phyloP scores from a whole-genome alignment of 306 rosid species.

The Sechiopsis laciniata region DNA sequence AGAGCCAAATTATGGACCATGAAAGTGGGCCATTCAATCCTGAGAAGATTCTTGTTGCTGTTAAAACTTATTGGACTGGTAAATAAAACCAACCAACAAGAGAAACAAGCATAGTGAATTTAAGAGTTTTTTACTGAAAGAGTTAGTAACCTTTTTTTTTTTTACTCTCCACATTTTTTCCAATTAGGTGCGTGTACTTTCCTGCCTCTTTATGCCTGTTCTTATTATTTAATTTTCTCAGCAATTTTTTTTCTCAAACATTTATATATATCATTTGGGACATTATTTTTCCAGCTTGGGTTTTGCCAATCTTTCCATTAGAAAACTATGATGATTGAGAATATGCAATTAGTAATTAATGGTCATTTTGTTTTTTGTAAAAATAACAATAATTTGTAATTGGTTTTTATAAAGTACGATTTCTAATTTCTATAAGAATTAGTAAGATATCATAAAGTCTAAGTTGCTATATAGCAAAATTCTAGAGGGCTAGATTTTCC shows the following conservation, averaged over 20 bases:
- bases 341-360: no score
- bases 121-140: conserved; percentile 18
- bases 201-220: not conserved
- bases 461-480: no score
- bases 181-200: not conserved
- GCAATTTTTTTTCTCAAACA: not conserved
- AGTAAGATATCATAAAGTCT: no score
- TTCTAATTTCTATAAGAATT: no score
- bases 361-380: no score
- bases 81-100: conserved; percentile 27
- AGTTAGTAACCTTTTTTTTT: not conserved
- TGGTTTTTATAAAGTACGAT: no score
- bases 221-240: not conserved
- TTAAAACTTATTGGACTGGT: conserved; percentile 79
- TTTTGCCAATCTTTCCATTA: not conserved
- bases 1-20: conserved; percentile 76
- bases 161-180: conserved; percentile 6
- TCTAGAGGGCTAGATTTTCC: no score
- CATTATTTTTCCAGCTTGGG: not conserved
- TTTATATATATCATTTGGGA: conserved; percentile 9
- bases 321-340: not conserved
- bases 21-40: conserved; percentile 90
- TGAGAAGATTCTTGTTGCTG: conserved; percentile 83
- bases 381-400: no score
- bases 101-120: conserved; percentile 16